Base-by-base conservation (phyloP, 352 stramenopile genomes). In the Aphanomyces astaci region DNA sequence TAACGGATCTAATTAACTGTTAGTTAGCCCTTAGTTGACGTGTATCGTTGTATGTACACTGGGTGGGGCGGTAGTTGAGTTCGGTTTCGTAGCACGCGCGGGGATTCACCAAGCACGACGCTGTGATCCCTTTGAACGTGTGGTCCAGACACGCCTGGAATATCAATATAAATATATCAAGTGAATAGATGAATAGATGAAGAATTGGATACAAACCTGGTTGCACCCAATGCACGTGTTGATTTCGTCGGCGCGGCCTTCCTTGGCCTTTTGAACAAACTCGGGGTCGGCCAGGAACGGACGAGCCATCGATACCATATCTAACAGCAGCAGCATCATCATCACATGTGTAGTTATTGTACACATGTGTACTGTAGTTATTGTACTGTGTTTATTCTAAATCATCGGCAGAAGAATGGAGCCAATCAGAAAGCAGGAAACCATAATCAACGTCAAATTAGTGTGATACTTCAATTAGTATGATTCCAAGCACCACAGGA, bases 161-260 rank as follows among this genome's bases (percentile, higher is more conserved):
- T 53, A 82, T 90, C 48, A 10, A 1, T 55, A n/a, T n/a, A n/a
- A n/a, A n/a, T n/a, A n/a, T n/a, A n/a, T n/a, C n/a, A n/a, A n/a
- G n/a, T n/a, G n/a, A n/a, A n/a, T 55, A 22, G 25, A 24, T 55
- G 1, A 22, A 13, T 9, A 2, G 0, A 67, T 63, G 45, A 63
- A 22, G 0, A 24, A 0, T 33, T 2, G 19, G 19, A 40, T 19
- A 2, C 31, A 15, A 10, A 54, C 55, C 67, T 96, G 88, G 71
- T 96, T 96, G 73, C 89, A 96, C n/a, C 81, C 96, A 72, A 99
- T 99, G 77, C 96, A 99, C 24, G 96, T 99, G 75, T 99, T 99
- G 72, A 98, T 99, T 64, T 98, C 91, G 40, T 97, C 82, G 25
- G 88, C 84, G 67, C 84, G 73, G 25, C 84, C 83, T 66, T 97